Percentiles rank a stretch among this genome's conserved stretches.
phyloP scores from a whole-genome alignment of 176 grass and related monocot genomes.

The Alloteropsis semialata region DNA sequence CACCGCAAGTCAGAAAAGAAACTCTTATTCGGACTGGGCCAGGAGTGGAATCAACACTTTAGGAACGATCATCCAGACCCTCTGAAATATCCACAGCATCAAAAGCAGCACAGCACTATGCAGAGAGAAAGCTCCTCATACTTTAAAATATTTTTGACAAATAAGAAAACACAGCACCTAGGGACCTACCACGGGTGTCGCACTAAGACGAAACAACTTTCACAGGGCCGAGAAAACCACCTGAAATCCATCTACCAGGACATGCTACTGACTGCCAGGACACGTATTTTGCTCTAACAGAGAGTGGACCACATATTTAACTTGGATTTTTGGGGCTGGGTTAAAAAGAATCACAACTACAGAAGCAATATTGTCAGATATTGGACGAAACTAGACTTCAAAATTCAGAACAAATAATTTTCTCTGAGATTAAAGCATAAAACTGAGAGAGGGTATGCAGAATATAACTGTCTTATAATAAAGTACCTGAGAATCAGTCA shows the following conservation, averaged over 20 bases:
- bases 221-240: too few relatives aligned
- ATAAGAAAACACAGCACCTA: too few relatives aligned
- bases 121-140: not conserved
- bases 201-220: too few relatives aligned
- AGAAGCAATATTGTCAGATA: conserved; percentile 3
- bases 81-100: not conserved
- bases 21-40: not conserved
- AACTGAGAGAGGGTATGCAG: not conserved
- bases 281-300: too few relatives aligned
- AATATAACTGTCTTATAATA: conserved; percentile 16
- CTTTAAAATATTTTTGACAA: conserved; percentile 12
- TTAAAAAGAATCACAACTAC: too few relatives aligned
- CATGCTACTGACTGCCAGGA: too few relatives aligned
- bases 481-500: conserved; percentile 98
- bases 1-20: not conserved
- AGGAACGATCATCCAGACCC: not conserved
- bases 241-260: too few relatives aligned
- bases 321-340: too few relatives aligned
- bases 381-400: not conserved
- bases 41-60: not conserved
- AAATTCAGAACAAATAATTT: conserved; percentile 8
- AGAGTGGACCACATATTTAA: too few relatives aligned
- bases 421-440: conserved; percentile 13
- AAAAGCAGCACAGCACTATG: not conserved
- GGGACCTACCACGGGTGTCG: too few relatives aligned